A percentile compares a stretch with the other conserved stretches of the same genome.
Evolutionary conservation across 495 filamentous ascomycete species (phyloP).

Genomic region (Aspergillus carlsbadensis): DNA sequence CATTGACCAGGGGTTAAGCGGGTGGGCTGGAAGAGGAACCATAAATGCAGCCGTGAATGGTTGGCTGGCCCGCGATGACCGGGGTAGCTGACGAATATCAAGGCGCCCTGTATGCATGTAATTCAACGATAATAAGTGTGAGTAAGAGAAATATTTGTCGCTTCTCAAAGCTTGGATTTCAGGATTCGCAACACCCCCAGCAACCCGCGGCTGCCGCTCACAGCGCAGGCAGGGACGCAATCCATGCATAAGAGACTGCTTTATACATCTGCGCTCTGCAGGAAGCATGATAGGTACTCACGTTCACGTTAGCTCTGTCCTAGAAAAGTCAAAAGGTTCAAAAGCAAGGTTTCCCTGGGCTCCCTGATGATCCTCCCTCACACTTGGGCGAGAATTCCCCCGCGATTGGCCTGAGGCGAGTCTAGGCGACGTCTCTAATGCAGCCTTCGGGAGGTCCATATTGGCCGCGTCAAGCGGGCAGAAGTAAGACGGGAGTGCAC

Average conservation of each 20-base stretch:
- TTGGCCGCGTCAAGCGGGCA: too few relatives aligned
- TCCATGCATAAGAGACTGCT: background rate
- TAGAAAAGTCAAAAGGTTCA: background rate
- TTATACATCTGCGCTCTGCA: background rate
- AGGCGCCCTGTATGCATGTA: background rate
- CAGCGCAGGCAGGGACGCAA: background rate
- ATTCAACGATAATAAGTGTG: background rate
- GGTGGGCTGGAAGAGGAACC: background rate
- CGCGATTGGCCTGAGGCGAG: background rate
- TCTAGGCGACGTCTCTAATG: background rate
- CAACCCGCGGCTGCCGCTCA: background rate
- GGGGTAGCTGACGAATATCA: background rate
- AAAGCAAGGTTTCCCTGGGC: background rate
- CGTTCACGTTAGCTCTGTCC: background rate
- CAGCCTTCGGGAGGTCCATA: background rate
- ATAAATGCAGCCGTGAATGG: background rate
- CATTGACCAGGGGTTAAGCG: too few relatives aligned
- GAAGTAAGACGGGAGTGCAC: background rate
- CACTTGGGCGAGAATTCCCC: background rate
- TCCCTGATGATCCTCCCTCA: background rate
- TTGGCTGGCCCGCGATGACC: background rate
- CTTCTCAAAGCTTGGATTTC: background rate
- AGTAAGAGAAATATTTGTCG: slow-evolving; percentile 1
- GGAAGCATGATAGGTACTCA: background rate
- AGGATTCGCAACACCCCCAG: background rate